A percentile compares a stretch with the other conserved stretches of the same genome.
Conservation (phyloP, 2,329 filamentous ascomycete genomes). For the Scleromitrula shiraiana region DNA sequence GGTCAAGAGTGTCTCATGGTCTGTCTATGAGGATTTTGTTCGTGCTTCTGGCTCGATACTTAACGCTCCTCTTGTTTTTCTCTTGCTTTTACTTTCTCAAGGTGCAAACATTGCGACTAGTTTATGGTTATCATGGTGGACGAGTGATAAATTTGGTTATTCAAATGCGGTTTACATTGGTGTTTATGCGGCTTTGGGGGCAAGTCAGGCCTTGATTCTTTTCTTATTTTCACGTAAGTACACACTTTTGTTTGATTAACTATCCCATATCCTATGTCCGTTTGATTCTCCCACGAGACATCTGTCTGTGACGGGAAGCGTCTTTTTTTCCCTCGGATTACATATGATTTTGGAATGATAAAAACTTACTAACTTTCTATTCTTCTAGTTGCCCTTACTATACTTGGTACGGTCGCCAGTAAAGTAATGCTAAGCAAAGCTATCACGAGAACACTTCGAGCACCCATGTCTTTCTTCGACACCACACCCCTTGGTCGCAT, state of each 20-base stretch:
- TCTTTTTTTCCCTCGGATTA: background rate
- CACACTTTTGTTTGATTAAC: no score
- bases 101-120: slow-evolving; percentile 81
- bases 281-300: no score
- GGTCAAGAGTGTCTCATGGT: slow-evolving; percentile 54
- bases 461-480: slow-evolving; percentile 89
- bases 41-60: slow-evolving; percentile 50
- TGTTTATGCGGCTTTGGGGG: slow-evolving; percentile 63
- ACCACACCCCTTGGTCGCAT: slow-evolving; percentile 92
- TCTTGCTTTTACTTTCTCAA: slow-evolving; percentile 54
- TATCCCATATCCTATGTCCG: no score
- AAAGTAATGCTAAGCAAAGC: slow-evolving; percentile 75
- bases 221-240: slow-evolving; percentile 64
- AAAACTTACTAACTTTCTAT: background rate
- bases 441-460: slow-evolving; percentile 65
- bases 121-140: slow-evolving; percentile 53
- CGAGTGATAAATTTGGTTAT: slow-evolving; percentile 50
- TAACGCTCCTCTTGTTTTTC: slow-evolving; percentile 46
- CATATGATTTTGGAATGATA: no score
- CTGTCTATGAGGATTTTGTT: slow-evolving; percentile 58
- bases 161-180: slow-evolving; percentile 65
- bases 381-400: slow-evolving; percentile 47
- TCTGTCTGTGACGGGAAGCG: no score
- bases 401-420: slow-evolving; percentile 73
- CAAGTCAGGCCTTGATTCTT: slow-evolving; percentile 62